Conservation (phyloP, 805 yeast genomes). For the Hanseniaspora guilliermondii region DNA sequence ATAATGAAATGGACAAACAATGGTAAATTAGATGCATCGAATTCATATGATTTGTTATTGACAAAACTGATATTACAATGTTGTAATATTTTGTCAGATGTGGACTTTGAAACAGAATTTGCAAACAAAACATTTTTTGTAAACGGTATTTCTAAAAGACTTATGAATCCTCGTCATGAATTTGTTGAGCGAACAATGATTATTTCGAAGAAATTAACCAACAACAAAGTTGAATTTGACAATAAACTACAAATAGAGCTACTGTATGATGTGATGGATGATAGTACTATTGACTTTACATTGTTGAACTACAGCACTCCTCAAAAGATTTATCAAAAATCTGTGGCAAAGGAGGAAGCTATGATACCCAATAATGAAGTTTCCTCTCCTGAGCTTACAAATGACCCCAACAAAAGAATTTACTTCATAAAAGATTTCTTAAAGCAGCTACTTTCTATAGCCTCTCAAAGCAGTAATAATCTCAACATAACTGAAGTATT, state of each 20-base stretch:
- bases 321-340: neutral
- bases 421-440: constrained; percentile 67
- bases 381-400: constrained; percentile 19
- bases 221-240: constrained; percentile 22
- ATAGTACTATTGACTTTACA: neutral
- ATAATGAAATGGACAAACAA: constrained; percentile 12
- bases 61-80: constrained; percentile 20
- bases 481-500: constrained; percentile 32
- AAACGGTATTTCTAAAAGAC: constrained; percentile 23
- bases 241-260: constrained; percentile 21
- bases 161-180: constrained; percentile 18
- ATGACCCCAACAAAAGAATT: constrained; percentile 35
- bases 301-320: neutral
- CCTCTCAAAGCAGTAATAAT: constrained; percentile 33
- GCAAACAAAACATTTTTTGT: constrained; percentile 19
- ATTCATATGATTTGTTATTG: constrained; percentile 17
- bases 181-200: constrained; percentile 28
- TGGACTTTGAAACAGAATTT: constrained; percentile 11
- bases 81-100: constrained; percentile 13
- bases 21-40: constrained; percentile 12
- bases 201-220: constrained; percentile 24
- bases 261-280: constrained; percentile 6
- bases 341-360: neutral
- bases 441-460: constrained; percentile 33
- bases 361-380: constrained; percentile 21